Percentiles rank a stretch among this genome's conserved stretches.
Conservation (phyloP, 768 basidiomycete genomes). For the Austroboletus festivus region DNA sequence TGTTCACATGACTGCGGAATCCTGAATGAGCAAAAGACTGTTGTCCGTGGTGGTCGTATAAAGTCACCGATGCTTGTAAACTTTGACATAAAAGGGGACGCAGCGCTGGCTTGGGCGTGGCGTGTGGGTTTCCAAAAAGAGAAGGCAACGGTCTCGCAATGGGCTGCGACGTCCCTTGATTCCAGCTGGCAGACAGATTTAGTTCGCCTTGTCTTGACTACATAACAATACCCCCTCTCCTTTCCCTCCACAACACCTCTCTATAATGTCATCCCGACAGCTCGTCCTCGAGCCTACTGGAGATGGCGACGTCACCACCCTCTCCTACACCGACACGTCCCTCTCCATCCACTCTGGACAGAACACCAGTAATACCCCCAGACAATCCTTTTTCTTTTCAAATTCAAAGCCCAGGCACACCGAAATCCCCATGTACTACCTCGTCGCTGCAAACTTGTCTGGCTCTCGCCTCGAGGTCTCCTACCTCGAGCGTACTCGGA, state of each 20-base stretch:
- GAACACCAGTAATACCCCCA: constrained; percentile 1
- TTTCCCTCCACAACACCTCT: background rate
- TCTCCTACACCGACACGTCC: constrained; percentile 27
- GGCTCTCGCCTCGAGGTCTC: constrained; percentile 44
- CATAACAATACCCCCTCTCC: background rate
- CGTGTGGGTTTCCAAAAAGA: background rate
- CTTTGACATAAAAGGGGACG: background rate
- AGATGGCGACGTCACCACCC: constrained; percentile 15
- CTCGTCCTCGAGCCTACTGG: constrained; percentile 17
- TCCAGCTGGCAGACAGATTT: constrained; percentile 3
- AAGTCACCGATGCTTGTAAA: no score
- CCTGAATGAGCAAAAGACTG: no score
- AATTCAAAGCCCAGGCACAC: constrained; percentile 6
- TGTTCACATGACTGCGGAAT: no score
- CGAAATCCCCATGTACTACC: constrained; percentile 43
- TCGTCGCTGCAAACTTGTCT: constrained; percentile 50
- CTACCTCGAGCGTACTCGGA: constrained; percentile 47
- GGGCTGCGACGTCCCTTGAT: background rate
- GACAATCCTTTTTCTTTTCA: constrained; percentile 11
- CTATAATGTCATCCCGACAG: constrained; percentile 17
- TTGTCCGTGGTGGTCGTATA: no score
- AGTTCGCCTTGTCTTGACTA: background rate
- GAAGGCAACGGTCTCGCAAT: background rate
- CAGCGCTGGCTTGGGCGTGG: background rate
- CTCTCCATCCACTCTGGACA: constrained; percentile 28